Base-by-base conservation (phyloP, 75 land plant species). In the Cryptomeria japonica region DNA sequence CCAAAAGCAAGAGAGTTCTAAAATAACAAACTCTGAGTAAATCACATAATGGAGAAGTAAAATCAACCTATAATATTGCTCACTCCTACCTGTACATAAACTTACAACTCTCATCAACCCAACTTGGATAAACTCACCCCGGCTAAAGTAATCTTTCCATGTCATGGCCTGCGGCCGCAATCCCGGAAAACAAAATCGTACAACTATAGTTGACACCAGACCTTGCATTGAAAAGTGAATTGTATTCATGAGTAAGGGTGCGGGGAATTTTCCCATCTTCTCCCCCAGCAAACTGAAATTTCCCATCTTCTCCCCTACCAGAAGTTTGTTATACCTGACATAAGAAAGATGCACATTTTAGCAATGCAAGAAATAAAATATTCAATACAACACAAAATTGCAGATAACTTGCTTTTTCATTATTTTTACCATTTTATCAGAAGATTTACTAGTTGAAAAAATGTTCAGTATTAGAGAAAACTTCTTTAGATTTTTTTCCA, bases 161-260 rank as follows among this genome's bases (percentile, higher is more conserved):
- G 94, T 86, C 90, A 93, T 93, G 61, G 68, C 31, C 36, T 85
- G 44, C 19, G 92, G 86, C 53, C 51, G 64, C 86, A 90, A 64
- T 36, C 83, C 68, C 3, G 91, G 91, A 34, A 39, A 88, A 58
- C 85, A 89, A 85, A 88, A 92, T 34, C 91, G 91, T 47, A 92
- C 51, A 49, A 90, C 61, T 44, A 92, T 53, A 53, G 90, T 94
- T 72, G 99, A 98, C 36, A 98, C 82, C 86, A 94, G 76, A 87
- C 98, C 99, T 95, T 98, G 99, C 97, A 98, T 93, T 42, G 94
- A 53, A 70, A 98, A 98, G 84, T 98, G 99, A 76, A 98, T 87
- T 32, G 99, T 93, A 87, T 97, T 98, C 99, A 98, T 98, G 89
- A 98, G 86, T 72, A 98, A 91, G 16, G 99, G 99, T 84, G 99